Evolutionary conservation across 108 stramenopile species (phyloP), one percentile per base, ranked within the genome.

Genomic region (Skeletonema costatum): DNA sequence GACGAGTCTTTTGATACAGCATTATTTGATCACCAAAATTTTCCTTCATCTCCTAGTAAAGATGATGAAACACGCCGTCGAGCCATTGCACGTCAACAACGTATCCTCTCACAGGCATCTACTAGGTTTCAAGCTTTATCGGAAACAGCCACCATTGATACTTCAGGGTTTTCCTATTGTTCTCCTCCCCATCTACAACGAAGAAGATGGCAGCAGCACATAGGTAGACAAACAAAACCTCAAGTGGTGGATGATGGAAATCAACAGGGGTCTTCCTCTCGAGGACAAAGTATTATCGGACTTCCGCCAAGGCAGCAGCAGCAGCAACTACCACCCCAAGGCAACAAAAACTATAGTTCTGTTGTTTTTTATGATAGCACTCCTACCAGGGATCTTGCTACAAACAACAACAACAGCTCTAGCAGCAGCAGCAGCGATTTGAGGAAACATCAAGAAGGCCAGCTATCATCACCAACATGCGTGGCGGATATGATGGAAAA

Each of bases 341-440:
- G 50, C 12, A 44, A 39, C 2, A 76, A 63, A 61, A 38, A 61
- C 12, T 70, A 53, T 42, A 59, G 41, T 33, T 61, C 66, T 31
- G 44, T 75, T 61, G 60, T 75, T n/a, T 75, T 75, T 48, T 75
- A 75, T 31, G 75, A 75, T 60, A 61, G 32, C 25, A 32, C 59
- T n/a, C 44, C 44, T 46, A 46, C 44, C 44, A 46, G 44, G 16
- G 16, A n/a, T 46, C 44, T 16, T 4, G 29, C 53, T 31, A 19
- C 61, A 16, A 41, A 0, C 56, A 10, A 4, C 70, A 48, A 29
- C 46, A 17, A 29, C 39, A 41, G 39, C 38, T 25, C 25, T 25
- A 39, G 38, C 8, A 8, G 6, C 39, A 10, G 39, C 39, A 41
- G 2, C 39, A 42, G 56, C 56, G 21, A 10, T 58, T 58, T 14